These are phyloP conservation scores for Torulaspora maleeae DNA, from an alignment of 805 yeast genomes.

Conservation along the genomic window DNA sequence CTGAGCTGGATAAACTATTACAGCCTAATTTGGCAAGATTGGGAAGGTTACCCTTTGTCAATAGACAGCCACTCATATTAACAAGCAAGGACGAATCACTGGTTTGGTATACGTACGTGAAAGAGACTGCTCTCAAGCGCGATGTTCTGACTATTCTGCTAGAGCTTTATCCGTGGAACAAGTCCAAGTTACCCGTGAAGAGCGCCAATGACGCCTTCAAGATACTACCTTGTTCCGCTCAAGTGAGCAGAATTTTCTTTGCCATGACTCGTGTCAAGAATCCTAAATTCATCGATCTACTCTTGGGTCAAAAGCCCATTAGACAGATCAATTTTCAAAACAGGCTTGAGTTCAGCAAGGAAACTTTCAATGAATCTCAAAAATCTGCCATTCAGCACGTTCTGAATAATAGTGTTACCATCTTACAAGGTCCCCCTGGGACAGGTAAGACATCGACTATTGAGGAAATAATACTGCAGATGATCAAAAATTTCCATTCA, in stretches of 20 bases:
- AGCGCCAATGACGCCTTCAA: constrained; percentile 37
- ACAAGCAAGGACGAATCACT: constrained; percentile 45
- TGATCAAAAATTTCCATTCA: constrained; percentile 49
- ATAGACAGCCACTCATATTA: constrained; percentile 55
- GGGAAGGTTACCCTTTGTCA: constrained; percentile 55
- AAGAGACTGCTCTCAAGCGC: constrained; percentile 37
- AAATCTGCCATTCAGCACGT: constrained; percentile 52
- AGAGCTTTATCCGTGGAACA: constrained; percentile 57
- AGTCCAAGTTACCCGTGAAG: constrained; percentile 42
- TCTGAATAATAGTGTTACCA: constrained; percentile 45
- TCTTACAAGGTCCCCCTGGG: constrained; percentile 79
- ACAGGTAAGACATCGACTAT: constrained; percentile 75
- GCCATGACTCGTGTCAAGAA: constrained; percentile 61
- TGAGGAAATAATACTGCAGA: constrained; percentile 55
- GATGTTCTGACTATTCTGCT: constrained; percentile 40
- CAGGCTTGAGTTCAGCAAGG: constrained; percentile 45
- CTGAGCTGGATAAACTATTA: constrained; percentile 45
- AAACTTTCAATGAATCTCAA: constrained; percentile 55
- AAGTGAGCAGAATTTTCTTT: constrained; percentile 56
- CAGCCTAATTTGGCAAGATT: constrained; percentile 50
- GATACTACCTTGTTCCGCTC: constrained; percentile 58
- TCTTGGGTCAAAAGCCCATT: constrained; percentile 52
- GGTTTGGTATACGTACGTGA: constrained; percentile 58
- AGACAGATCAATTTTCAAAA: constrained; percentile 55
- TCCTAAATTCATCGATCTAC: constrained; percentile 46